Base-by-base conservation (phyloP, 1,284 basidiomycete species). In the Schizophyllum commune region DNA sequence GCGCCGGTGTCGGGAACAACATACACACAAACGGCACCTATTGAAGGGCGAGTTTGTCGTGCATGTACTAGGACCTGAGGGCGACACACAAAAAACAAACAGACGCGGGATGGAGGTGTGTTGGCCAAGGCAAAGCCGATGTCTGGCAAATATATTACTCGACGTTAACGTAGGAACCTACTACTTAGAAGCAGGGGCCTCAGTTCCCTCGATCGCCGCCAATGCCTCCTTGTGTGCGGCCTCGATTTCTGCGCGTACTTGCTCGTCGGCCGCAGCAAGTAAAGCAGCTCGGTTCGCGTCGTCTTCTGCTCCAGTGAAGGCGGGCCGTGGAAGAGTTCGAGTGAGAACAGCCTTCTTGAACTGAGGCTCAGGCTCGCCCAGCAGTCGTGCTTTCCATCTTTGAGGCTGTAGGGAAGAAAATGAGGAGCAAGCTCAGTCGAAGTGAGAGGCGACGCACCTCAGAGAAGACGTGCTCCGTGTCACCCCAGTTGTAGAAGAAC, bases 401-500 rank as follows among this genome's bases (percentile, higher is more conserved):
- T 47, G 39, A 3, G 39, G 39, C 39, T 47, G 39, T 3, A 3
- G 39, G 17, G 39, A 27, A 17, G 39, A 47, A 47, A 8, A 17
- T 47, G 13, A 47, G 39, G 27, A 47, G 9, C 39, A 47, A 20
- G 15, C 34, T 13, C 20, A 20, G 32, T 19, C 19, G 58, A 11
- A 47, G 39, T 11, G 39, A 47, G 39, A 3, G 39, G 17, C 39
- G 39, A 77, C 84, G 67, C 65, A 88, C 86, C 19, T 85, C 84
- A 71, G 79, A 80, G 71, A 88, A 89, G 39, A 88, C 83, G 69
- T 89, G 87, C 34, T 89, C 87, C 58, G 76, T 73, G 27, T 86
- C 83, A 4, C 87, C 87, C 70, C 83, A 89, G 69, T 89, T 85
- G 58, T 81, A 80, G 58, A 84, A 73, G 68, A 89, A 84, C n/a